Conservation (phyloP, 2,329 filamentous ascomycete species). For the Orbilia brochopaga region DNA sequence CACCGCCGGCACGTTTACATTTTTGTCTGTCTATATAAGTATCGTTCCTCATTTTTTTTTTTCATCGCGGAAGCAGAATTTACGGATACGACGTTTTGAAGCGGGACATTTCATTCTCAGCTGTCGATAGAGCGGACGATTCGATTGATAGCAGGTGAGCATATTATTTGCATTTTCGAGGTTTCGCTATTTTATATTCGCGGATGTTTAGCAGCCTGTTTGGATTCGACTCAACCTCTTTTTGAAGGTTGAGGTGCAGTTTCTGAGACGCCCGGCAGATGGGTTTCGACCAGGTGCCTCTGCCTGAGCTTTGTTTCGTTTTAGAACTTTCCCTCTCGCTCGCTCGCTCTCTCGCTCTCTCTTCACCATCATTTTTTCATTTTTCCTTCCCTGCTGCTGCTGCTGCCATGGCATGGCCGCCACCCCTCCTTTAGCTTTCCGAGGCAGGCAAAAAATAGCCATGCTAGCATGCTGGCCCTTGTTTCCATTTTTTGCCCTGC, state of each 20-base stretch:
- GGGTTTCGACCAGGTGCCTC: constrained; percentile 51
- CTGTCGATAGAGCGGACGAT: constrained; percentile 1
- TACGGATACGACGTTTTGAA: background rate
- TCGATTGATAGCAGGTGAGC: background rate
- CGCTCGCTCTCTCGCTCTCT: too few species aligned
- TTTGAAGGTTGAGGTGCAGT: constrained; percentile 52
- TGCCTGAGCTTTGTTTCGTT: constrained; percentile 51
- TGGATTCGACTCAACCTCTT: constrained; percentile 36
- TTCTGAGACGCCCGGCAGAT: constrained; percentile 52
- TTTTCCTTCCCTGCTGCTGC: background rate
- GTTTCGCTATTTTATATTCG: constrained; percentile 25
- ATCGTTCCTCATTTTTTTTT: background rate
- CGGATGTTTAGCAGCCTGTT: constrained; percentile 25
- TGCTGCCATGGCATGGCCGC: background rate
- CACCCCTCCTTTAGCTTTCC: constrained; percentile 18
- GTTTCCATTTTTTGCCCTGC: constrained; percentile 47
- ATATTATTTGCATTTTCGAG: constrained; percentile 20
- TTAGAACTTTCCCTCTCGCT: constrained; percentile 31
- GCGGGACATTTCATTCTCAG: background rate
- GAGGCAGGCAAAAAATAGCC: constrained; percentile 16
- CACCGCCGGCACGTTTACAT: background rate
- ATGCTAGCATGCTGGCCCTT: constrained; percentile 38
- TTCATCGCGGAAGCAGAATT: constrained; percentile 39
- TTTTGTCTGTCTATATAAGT: background rate
- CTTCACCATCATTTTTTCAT: background rate